These are phyloP conservation scores for Corynascus novoguineensis DNA, from an alignment of 495 filamentous ascomycete species.

Conservation along the genomic window DNA sequence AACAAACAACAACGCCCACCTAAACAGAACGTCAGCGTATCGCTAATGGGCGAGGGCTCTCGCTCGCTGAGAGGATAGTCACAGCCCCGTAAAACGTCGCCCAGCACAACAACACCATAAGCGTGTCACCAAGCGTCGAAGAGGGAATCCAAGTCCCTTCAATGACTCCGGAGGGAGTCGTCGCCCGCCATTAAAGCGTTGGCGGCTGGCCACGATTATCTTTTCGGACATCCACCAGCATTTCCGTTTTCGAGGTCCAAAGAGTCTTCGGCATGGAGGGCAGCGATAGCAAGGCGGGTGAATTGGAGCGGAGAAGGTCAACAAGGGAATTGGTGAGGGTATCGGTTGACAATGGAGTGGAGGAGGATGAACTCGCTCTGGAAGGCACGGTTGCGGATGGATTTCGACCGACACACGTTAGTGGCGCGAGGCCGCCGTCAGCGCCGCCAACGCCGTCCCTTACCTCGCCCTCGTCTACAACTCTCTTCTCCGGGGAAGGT, in stretches of 20 bases:
- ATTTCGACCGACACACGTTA: conserved; percentile 21
- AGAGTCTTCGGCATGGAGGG: conserved; percentile 31
- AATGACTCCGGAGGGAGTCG: conserved; percentile 23
- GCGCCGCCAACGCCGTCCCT: conserved; percentile 18
- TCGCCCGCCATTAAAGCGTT: conserved; percentile 22
- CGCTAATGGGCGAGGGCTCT: neutral
- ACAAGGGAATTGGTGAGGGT: conserved; percentile 31
- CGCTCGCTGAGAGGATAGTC: neutral
- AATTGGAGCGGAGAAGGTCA: conserved; percentile 34
- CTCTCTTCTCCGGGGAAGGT: conserved; percentile 4
- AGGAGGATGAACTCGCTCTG: conserved; percentile 20
- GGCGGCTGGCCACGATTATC: conserved; percentile 25
- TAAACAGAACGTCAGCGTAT: neutral
- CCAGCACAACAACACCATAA: neutral
- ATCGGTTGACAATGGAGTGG: conserved; percentile 23
- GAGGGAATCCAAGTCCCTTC: conserved; percentile 6
- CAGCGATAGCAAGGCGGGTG: conserved; percentile 28
- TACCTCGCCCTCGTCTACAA: conserved; percentile 13
- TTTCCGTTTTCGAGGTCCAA: conserved; percentile 4
- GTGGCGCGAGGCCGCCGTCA: neutral
- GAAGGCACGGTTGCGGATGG: conserved; percentile 29
- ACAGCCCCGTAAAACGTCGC: neutral
- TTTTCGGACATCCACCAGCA: conserved; percentile 1
- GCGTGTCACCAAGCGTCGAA: neutral
- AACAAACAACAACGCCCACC: neutral